Evolutionary conservation across 2,329 filamentous ascomycete genomes (phyloP), one percentile per base, ranked within the genome.

Genomic region (Botrytis squamosa): DNA sequence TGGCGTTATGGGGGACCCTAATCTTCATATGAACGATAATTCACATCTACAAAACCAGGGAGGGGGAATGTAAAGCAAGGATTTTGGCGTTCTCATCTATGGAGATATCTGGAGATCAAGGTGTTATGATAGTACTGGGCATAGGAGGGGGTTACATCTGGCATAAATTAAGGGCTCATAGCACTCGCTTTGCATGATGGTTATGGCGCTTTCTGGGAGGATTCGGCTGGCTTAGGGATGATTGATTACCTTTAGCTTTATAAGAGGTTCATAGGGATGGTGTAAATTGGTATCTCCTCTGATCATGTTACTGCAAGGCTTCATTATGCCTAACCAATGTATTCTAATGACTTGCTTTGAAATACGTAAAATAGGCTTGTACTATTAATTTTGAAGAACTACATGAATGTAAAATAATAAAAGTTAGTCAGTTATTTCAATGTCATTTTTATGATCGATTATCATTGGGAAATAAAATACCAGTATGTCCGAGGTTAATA

Each of bases 1-100:
- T 76, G 89, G 89, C 9, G 73, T 80, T 57, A 70, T 81, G 69
- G 79, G 78, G 2, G 79, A 80, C 73, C 73, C 77, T 20, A 73
- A 59, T 16, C 49, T 80, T 64, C 73, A 78, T 22, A 75, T 77
- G 44, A 75, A 49, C 20, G 77, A 79, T 65, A 77, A 77, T 70
- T 74, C 77, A 42, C 77, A 79, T 75, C 46, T 80, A 68, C 78
- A 80, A 67, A 71, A 78, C 57, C 77, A 77, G 49, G 74, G 71
- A 73, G 71, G 70, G 71, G 72, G 66, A 33, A 38, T 70, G 62
- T 73, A 64, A 64, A 40, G 25, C 22, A 62, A 55, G 16, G 36
- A 38, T 55, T 38, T 42, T 71, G 60, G 62, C 69, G 60, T 74
- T 74, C 29, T 25, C 18, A 25, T 33, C 10, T 18, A 44, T 12